These are phyloP conservation scores for Scenedesmus sp. DNA, from an alignment of 163 green algal species.

Conservation along the genomic window DNA sequence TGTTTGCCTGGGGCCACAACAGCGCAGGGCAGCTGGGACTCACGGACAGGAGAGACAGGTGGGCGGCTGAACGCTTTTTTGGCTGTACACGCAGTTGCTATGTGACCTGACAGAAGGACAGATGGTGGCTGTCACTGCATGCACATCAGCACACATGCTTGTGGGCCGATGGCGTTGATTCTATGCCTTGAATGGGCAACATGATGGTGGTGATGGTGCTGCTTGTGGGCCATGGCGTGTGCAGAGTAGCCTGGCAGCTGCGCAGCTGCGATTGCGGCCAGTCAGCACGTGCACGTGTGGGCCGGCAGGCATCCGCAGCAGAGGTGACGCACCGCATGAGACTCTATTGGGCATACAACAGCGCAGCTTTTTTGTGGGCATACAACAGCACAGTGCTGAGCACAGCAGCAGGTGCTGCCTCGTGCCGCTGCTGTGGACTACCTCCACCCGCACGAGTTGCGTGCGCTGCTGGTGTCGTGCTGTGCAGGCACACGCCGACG, in stretches of 20 bases:
- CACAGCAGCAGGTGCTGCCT: not conserved
- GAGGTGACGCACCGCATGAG: not conserved
- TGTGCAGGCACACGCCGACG: constrained; percentile 63
- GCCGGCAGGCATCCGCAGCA: not conserved
- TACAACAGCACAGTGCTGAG: not conserved
- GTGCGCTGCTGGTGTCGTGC: not conserved
- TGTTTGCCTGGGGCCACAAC: constrained; percentile 91
- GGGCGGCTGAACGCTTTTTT: not conserved
- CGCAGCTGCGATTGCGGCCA: not conserved
- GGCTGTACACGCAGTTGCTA: too few relatives aligned
- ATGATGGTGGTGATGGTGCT: too few relatives aligned
- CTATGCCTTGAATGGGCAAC: too few relatives aligned
- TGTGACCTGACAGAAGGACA: too few relatives aligned
- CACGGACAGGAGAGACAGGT: constrained; percentile 76
- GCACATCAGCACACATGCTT: too few relatives aligned
- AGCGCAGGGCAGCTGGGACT: constrained; percentile 87
- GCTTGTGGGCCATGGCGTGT: too few relatives aligned
- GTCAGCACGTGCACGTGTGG: not conserved
- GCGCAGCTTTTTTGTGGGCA: not conserved
- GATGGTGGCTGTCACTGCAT: too few relatives aligned
- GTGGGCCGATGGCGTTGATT: too few relatives aligned
- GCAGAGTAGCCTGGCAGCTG: not conserved
- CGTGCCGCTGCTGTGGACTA: not conserved
- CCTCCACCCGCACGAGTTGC: not conserved
- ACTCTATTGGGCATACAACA: too few relatives aligned